Evolutionary conservation across 2,329 filamentous ascomycete species (phyloP), one percentile per base, ranked within the genome.

Genomic region (Pyrenophora graminea): DNA sequence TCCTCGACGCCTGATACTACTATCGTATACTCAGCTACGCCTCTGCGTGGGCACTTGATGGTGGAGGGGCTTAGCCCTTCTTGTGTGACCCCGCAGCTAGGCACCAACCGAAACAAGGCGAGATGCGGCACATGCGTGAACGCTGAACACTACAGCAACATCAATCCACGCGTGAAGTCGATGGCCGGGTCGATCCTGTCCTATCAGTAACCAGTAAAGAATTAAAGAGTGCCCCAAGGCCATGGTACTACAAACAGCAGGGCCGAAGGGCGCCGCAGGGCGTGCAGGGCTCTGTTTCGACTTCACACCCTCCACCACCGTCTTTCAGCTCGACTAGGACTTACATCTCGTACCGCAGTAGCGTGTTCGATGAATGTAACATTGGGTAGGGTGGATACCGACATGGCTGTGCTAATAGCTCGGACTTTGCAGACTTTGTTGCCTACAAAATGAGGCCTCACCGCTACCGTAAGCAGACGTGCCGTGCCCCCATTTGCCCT

Each of bases 221-320:
- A 2, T 21, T n/a, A 2, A 7, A 31, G 12, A 18, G 25, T 30
- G 31, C 31, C 7, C 33, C 25, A 19, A 23, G 6, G 33, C 13
- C 3, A 3, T 17, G 33, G 32, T 12, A 45, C 27, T 2, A 12
- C 10, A 13, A 9, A 30, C 10, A 3, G 27, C 9, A 13, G 27
- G 10, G 27, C 27, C 27, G 27, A 30, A 30, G 7, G 34, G 34
- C 34, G 8, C 41, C n/a, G 41, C 7, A 37, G 23, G 15, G 45
- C n/a, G 9, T 39, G 6, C 46, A 23, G 33, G 46, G 34, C 47
- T 39, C 34, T 49, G 39, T 39, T 44, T n/a, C 15, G 17, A 49
- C 47, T 23, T 49, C 47, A 44, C 32, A 10, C 27, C 10, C 8
- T 12, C 10, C 27, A 30, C 27, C 27, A 30, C 10, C 10, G 27